phyloP scores from a whole-genome alignment of 805 yeast species.

The Metschnikowia similis region DNA sequence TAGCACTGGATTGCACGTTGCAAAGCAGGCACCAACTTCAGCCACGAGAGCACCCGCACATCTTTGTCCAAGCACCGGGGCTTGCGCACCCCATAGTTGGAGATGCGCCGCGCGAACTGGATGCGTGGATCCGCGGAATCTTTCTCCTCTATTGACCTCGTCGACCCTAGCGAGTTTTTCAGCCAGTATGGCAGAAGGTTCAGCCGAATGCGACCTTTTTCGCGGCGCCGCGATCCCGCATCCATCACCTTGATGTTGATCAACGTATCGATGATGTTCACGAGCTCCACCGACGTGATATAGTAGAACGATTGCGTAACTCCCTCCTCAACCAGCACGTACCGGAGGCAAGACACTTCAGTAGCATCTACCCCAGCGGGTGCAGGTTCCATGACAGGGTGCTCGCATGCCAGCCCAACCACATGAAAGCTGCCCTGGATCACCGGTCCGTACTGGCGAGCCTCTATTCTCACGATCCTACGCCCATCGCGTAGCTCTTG shows the following conservation, averaged over 20 bases:
- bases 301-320: constrained; percentile 35
- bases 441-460: constrained; percentile 46
- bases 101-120: constrained; percentile 60
- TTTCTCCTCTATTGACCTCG: constrained; percentile 23
- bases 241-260: constrained; percentile 48
- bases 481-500: constrained; percentile 48
- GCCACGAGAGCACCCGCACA: constrained; percentile 60
- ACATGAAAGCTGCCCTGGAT: constrained; percentile 48
- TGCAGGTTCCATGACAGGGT: constrained; percentile 38
- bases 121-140: constrained; percentile 6
- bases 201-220: constrained; percentile 62
- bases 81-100: constrained; percentile 57
- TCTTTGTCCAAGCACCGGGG: constrained; percentile 70
- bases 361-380: constrained; percentile 45
- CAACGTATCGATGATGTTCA: constrained; percentile 58
- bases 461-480: constrained; percentile 55
- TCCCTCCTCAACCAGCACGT: constrained; percentile 23
- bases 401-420: constrained; percentile 44
- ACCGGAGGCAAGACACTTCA: constrained; percentile 58
- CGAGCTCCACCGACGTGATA: constrained; percentile 64
- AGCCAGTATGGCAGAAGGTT: constrained; percentile 68
- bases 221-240: constrained; percentile 52
- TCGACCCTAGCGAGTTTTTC: constrained; percentile 51
- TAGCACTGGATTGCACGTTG: constrained; percentile 63
- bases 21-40: constrained; percentile 54